Evolutionary conservation across 2,329 filamentous ascomycete genomes (phyloP).

Genomic region (Capronia americana): DNA sequence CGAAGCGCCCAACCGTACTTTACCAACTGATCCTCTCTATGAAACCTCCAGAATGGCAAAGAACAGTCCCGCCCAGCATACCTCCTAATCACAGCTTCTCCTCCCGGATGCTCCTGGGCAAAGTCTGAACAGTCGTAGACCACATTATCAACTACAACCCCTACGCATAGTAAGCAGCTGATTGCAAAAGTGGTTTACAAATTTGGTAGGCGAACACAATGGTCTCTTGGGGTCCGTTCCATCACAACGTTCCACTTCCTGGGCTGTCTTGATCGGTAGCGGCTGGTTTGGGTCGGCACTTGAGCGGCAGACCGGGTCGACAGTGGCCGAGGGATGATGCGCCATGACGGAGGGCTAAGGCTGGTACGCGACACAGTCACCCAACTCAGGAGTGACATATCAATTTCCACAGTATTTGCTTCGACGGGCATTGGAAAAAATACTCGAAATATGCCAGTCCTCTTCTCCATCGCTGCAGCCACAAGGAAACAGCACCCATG

Average conservation of each 20-base stretch:
- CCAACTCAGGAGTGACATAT: too few relatives aligned
- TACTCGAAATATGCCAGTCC: too few relatives aligned
- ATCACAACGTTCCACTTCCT: slow-evolving; percentile 3
- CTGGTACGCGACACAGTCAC: too few relatives aligned
- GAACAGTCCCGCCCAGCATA: slow-evolving; percentile 44
- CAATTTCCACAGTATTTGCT: too few relatives aligned
- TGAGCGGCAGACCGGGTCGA: neutral
- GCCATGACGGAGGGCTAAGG: neutral
- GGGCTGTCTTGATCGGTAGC: neutral
- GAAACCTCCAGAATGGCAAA: slow-evolving; percentile 45
- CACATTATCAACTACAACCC: slow-evolving; percentile 42
- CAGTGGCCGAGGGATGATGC: neutral
- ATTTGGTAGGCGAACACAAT: neutral
- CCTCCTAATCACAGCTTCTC: slow-evolving; percentile 41
- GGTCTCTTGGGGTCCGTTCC: neutral
- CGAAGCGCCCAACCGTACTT: slow-evolving; percentile 30
- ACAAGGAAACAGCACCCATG: too few relatives aligned
- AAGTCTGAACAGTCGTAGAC: slow-evolving; percentile 44
- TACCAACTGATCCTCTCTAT: slow-evolving; percentile 33
- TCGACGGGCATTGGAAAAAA: too few relatives aligned
- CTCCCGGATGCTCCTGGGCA: slow-evolving; percentile 42
- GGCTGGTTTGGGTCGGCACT: neutral
- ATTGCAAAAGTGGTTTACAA: neutral
- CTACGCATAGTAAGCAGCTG: neutral
- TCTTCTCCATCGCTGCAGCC: too few relatives aligned